Conservation (phyloP, 2,329 filamentous ascomycete species). For the Helicocarpus griseus region DNA sequence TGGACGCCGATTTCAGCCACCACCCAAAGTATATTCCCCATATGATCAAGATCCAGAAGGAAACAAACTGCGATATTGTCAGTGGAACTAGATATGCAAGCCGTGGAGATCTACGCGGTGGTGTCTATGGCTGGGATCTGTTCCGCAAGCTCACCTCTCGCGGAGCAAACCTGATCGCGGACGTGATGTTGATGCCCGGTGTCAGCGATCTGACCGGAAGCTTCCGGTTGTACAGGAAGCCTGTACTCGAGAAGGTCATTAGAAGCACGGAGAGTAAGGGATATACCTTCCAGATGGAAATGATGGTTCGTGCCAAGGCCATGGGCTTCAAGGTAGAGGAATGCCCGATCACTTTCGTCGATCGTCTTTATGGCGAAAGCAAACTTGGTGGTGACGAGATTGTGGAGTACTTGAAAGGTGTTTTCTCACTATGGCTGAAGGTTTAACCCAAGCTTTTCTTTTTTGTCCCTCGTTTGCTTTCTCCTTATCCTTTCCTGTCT, state of each 20-base stretch:
- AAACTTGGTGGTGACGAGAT: slow-evolving; percentile 95
- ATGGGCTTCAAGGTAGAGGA: slow-evolving; percentile 92
- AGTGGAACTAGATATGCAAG: slow-evolving; percentile 91
- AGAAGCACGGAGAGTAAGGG: slow-evolving; percentile 87
- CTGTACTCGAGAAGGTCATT: slow-evolving; percentile 82
- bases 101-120: slow-evolving; percentile 51
- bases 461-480: neutral
- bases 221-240: slow-evolving; percentile 90
- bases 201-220: slow-evolving; percentile 93
- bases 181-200: slow-evolving; percentile 83
- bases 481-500: slow-evolving; percentile 7
- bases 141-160: slow-evolving; percentile 67
- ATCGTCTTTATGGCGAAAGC: slow-evolving; percentile 87
- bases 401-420: slow-evolving; percentile 87
- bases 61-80: slow-evolving; percentile 83
- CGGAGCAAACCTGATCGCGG: slow-evolving; percentile 85
- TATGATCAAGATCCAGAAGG: slow-evolving; percentile 77
- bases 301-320: slow-evolving; percentile 95
- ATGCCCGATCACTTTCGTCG: slow-evolving; percentile 93
- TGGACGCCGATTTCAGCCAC: slow-evolving; percentile 99
- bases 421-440: slow-evolving; percentile 67
- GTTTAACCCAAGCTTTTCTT: slow-evolving; percentile 39
- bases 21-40: slow-evolving; percentile 97
- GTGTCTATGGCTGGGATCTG: slow-evolving; percentile 94
- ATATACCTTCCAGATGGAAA: slow-evolving; percentile 99